Conservation (phyloP, 2,329 filamentous ascomycete genomes). For the Ascochyta lentis region DNA sequence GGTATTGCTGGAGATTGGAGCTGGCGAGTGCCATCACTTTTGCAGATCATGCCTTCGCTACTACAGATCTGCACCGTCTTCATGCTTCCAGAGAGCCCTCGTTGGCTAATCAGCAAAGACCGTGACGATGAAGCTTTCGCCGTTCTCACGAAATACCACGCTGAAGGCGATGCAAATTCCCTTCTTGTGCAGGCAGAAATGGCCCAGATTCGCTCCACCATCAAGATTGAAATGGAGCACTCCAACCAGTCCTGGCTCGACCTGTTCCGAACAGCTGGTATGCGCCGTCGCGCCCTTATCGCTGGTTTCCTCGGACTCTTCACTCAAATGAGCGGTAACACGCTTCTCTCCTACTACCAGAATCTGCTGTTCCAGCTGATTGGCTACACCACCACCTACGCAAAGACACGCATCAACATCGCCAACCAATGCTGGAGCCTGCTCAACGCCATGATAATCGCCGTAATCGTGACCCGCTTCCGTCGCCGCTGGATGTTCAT, state of each 20-base stretch:
- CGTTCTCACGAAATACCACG: conserved; percentile 52
- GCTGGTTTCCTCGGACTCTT: conserved; percentile 43
- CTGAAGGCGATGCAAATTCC: conserved; percentile 50
- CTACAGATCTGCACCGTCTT: conserved; percentile 50
- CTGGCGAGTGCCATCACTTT: conserved; percentile 59
- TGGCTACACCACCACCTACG: conserved; percentile 45
- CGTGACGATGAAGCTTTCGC: conserved; percentile 53
- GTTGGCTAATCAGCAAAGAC: conserved; percentile 61
- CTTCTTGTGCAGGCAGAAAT: conserved; percentile 62
- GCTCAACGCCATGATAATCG: conserved; percentile 47
- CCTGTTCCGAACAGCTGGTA: conserved; percentile 57
- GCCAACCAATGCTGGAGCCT: conserved; percentile 53
- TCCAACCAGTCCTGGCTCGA: conserved; percentile 62
- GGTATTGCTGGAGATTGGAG: conserved; percentile 52
- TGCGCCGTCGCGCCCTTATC: conserved; percentile 46
- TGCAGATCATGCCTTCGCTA: conserved; percentile 59
- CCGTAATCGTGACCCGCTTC: conserved; percentile 52
- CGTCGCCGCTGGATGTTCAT: conserved; percentile 54
- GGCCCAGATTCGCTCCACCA: conserved; percentile 65
- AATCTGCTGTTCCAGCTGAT: conserved; percentile 50
- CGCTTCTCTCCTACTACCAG: conserved; percentile 47
- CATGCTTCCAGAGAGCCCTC: conserved; percentile 51
- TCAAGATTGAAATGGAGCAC: conserved; percentile 62
- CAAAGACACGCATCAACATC: conserved; percentile 53
- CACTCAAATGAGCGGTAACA: conserved; percentile 52